Percentiles rank a stretch among this genome's conserved stretches.
Conservation (phyloP, 768 basidiomycete species). For the Jaapia argillacea region DNA sequence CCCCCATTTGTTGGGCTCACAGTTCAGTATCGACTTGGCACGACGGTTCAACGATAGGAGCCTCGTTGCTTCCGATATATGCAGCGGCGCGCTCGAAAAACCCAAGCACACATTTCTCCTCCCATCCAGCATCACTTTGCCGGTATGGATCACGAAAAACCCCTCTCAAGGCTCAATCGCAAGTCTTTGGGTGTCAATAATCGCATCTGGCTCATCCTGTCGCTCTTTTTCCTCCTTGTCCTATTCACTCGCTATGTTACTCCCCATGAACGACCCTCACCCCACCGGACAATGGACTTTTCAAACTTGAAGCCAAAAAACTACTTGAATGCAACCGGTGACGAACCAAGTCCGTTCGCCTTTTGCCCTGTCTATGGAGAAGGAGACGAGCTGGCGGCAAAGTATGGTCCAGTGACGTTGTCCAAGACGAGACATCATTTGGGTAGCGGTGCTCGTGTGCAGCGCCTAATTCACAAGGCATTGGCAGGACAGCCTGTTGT, state of each 20-base stretch:
- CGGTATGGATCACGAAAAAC: constrained; percentile 33
- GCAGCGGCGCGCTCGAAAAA: constrained; percentile 35
- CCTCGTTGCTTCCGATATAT: no score
- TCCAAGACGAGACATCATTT: constrained; percentile 67
- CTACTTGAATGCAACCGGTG: constrained; percentile 59
- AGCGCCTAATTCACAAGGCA: constrained; percentile 75
- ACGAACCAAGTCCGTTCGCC: constrained; percentile 64
- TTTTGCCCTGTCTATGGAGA: constrained; percentile 90
- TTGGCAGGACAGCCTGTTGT: constrained; percentile 80
- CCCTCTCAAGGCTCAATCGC: constrained; percentile 38
- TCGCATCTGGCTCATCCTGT: constrained; percentile 56
- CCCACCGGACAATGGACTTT: constrained; percentile 16
- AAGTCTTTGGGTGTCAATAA: constrained; percentile 55
- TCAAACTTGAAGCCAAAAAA: constrained; percentile 58
- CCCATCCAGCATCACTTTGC: constrained; percentile 28
- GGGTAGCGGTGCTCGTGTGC: constrained; percentile 76
- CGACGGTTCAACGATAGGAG: no score
- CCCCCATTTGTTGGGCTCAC: no score
- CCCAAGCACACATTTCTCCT: constrained; percentile 47
- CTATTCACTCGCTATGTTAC: constrained; percentile 47
- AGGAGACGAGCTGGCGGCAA: constrained; percentile 66
- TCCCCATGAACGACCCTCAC: constrained; percentile 23
- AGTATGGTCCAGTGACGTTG: constrained; percentile 69
- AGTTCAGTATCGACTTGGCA: no score
- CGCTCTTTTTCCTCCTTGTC: constrained; percentile 43